Evolutionary conservation across 441 rosid genomes (phyloP), one percentile per base, ranked within the genome.

Genomic region (Raphanus hybrid): DNA sequence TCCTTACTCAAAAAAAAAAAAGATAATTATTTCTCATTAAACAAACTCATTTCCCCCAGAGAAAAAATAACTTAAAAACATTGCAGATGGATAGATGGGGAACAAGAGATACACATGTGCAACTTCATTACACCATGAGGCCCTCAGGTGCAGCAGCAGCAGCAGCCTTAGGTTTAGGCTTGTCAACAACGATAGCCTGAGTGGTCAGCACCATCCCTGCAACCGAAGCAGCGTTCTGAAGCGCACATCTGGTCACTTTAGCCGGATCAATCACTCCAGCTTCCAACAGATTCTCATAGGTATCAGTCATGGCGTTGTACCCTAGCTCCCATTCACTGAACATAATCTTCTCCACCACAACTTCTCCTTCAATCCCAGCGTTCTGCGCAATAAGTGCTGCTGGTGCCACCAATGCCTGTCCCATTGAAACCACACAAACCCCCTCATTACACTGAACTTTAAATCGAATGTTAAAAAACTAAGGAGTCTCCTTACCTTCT

Each of bases 151-250:
- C 4, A 52, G 90, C 92, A 32, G 83, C 87, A 0, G 73, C 89
- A 0, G 90, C 58, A 55, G 89, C 76, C 86, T 83, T 94, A 2
- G 94, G 91, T 86, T 87, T 90, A 0, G 90, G 69, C 85, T 95
- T 95, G 75, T 93, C 99, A 0, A 93, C 99, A 11, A 95, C 98
- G 29, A 95, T 92, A 79, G 99, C 99, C 73, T 95, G 98, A 18
- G 99, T 93, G 65, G 98, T 95, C 69, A 95, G 76, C 32, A 93
- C 96, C 98, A 93, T 93, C 70, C 97, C 98, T 2, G 99, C 98
- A 52, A 95, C 96, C 0, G 99, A 95, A 54, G 99, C 93, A 3
- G 99, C 81, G 78, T 95, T 93, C 86, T 92, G 98, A 71, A 95
- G 80, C 5, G 90, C 98, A 75, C 99, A 95, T 83, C 99, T 89